Evolutionary conservation across 1,284 basidiomycete genomes (phyloP).

Genomic region (Somion occarium): DNA sequence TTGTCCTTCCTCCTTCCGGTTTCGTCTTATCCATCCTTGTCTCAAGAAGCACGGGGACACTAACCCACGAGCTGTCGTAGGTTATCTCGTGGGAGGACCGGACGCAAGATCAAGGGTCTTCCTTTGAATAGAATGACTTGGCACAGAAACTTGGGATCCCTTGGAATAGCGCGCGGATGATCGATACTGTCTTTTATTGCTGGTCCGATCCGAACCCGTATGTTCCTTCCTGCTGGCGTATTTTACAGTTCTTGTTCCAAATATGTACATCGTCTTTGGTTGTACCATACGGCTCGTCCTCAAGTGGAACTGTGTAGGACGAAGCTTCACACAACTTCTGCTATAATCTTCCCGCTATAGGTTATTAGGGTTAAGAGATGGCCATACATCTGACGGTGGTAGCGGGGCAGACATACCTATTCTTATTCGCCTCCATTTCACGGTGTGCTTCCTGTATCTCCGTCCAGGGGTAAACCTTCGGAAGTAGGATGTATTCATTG

Average conservation of each 20-base stretch:
- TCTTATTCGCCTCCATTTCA: constrained; percentile 86
- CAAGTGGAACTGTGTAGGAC: not conserved
- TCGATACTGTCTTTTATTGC: too few species aligned
- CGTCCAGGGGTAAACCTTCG: constrained; percentile 76
- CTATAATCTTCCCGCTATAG: constrained; percentile 24
- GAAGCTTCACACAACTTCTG: constrained; percentile 14
- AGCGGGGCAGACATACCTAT: constrained; percentile 36
- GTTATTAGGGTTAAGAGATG: not conserved
- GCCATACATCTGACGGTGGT: not conserved
- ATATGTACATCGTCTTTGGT: not conserved
- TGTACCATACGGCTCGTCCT: not conserved
- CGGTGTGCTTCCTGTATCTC: constrained; percentile 81
- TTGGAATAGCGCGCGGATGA: too few species aligned
- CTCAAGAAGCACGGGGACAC: too few species aligned
- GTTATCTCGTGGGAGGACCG: too few species aligned
- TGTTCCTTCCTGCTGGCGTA: too few species aligned
- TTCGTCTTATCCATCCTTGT: too few species aligned
- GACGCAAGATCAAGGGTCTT: too few species aligned
- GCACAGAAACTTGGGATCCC: too few species aligned
- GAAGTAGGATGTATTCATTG: constrained; percentile 7
- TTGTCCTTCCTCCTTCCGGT: too few species aligned
- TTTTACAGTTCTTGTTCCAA: not conserved
- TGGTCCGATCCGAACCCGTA: too few species aligned
- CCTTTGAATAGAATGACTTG: too few species aligned
- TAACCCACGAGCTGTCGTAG: too few species aligned